Conservation (phyloP, 805 yeast species). For the Zygotorulaspora chibaensis region DNA sequence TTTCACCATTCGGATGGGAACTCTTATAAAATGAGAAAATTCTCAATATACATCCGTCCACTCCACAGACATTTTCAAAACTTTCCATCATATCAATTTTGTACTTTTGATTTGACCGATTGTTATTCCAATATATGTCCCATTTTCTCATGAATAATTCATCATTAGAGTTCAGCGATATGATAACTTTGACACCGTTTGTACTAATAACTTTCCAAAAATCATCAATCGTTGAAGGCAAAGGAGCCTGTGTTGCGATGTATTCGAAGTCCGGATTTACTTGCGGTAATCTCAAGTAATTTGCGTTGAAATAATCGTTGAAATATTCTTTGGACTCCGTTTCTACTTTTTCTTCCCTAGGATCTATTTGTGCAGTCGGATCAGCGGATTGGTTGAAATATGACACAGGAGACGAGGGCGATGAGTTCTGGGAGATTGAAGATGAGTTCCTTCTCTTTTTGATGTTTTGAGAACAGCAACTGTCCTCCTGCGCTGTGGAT, state of each 20-base stretch:
- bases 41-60: slow-evolving; percentile 35
- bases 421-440: neutral
- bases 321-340: slow-evolving; percentile 15
- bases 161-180: slow-evolving; percentile 69
- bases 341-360: slow-evolving; percentile 1
- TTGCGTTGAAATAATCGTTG: slow-evolving; percentile 80
- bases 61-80: slow-evolving; percentile 27
- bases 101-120: slow-evolving; percentile 30
- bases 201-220: slow-evolving; percentile 82
- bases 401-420: slow-evolving; percentile 7
- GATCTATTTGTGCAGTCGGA: neutral
- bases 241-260: slow-evolving; percentile 91
- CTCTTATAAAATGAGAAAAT: slow-evolving; percentile 25
- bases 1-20: neutral
- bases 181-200: slow-evolving; percentile 59
- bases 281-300: slow-evolving; percentile 49
- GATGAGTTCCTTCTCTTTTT: slow-evolving; percentile 8
- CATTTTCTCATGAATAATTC: slow-evolving; percentile 80
- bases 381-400: slow-evolving; percentile 7
- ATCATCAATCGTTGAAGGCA: slow-evolving; percentile 70
- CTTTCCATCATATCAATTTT: slow-evolving; percentile 36
- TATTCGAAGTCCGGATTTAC: slow-evolving; percentile 43
- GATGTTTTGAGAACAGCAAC: neutral
- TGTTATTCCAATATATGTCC: slow-evolving; percentile 73
- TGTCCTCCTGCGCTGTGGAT: neutral